Evolutionary conservation across 345 rosid species (phyloP).

Genomic region (Eucalyptus curtisii): DNA sequence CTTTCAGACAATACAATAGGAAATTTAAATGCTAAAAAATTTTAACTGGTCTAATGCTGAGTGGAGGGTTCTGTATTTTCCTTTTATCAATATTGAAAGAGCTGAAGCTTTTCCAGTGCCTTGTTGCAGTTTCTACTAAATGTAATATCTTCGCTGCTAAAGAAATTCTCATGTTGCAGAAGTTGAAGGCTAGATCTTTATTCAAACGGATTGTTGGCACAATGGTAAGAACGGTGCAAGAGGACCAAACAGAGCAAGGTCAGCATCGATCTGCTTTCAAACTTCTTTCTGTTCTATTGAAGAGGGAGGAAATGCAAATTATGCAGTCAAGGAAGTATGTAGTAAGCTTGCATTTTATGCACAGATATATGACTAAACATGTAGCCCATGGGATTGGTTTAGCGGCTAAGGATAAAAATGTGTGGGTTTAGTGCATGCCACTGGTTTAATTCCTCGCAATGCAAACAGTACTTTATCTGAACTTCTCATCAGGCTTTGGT

Average conservation of each 20-base stretch:
- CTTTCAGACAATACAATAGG: neutral
- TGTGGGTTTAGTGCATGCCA: neutral
- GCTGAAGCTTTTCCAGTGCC: neutral
- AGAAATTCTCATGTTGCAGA: conserved; percentile 28
- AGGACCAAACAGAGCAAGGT: conserved; percentile 99
- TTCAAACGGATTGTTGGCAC: conserved; percentile 79
- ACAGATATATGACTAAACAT: neutral
- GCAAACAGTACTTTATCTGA: neutral
- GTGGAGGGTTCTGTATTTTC: neutral
- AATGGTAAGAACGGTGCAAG: conserved; percentile 81
- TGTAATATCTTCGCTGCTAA: neutral
- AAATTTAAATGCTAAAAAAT: neutral
- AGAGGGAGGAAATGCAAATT: neutral
- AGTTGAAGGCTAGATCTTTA: conserved; percentile 61
- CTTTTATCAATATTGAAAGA: neutral
- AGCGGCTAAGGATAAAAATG: neutral
- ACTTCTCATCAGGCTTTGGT: neutral
- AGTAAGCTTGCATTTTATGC: neutral
- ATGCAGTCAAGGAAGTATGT: neutral
- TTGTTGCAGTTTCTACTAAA: neutral
- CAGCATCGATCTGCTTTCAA: neutral
- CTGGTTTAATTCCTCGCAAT: neutral
- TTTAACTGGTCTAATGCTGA: neutral
- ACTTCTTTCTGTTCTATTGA: neutral
- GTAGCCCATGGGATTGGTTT: neutral